Conservation (phyloP, 2,329 filamentous ascomycete genomes). For the Fusarium xylarioides region DNA sequence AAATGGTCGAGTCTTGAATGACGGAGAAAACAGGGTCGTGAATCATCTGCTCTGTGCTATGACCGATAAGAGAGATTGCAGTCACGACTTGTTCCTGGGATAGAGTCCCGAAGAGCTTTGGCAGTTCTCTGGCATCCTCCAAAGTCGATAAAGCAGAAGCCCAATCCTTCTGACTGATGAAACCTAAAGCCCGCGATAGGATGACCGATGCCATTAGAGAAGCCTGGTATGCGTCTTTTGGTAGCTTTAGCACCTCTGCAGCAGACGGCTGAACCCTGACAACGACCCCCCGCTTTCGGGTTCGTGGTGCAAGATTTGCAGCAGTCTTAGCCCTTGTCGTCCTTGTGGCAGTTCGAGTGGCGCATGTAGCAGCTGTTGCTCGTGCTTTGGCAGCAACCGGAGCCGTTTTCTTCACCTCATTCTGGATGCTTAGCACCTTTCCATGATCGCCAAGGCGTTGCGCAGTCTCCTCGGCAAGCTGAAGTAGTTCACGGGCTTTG, state of each 20-base stretch:
- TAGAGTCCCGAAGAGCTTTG: slow-evolving; percentile 52
- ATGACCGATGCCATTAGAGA: slow-evolving; percentile 50
- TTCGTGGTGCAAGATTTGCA: slow-evolving; percentile 19
- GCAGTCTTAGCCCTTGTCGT: slow-evolving; percentile 37
- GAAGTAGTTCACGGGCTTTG: slow-evolving; percentile 55
- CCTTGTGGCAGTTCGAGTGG: slow-evolving; percentile 40
- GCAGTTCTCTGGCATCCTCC: slow-evolving; percentile 57
- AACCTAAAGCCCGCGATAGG: slow-evolving; percentile 53
- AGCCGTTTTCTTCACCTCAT: slow-evolving; percentile 21
- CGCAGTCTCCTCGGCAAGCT: slow-evolving; percentile 60
- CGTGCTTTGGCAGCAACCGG: slow-evolving; percentile 21
- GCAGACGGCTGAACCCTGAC: slow-evolving; percentile 40
- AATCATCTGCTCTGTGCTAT: slow-evolving; percentile 77
- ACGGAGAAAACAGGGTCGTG: slow-evolving; percentile 87
- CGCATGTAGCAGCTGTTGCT: slow-evolving; percentile 37
- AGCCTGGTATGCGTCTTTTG: slow-evolving; percentile 49
- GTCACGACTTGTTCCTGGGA: slow-evolving; percentile 67
- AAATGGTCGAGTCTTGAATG: slow-evolving; percentile 91
- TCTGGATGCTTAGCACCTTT: slow-evolving; percentile 16
- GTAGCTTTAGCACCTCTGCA: slow-evolving; percentile 28
- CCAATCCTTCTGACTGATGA: slow-evolving; percentile 64
- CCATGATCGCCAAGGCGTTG: slow-evolving; percentile 45
- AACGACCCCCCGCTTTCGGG: slow-evolving; percentile 32
- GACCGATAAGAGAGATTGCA: slow-evolving; percentile 73
- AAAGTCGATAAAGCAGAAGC: slow-evolving; percentile 66